Evolutionary conservation across 768 basidiomycete genomes (phyloP).

Genomic region (Russula lepida): DNA sequence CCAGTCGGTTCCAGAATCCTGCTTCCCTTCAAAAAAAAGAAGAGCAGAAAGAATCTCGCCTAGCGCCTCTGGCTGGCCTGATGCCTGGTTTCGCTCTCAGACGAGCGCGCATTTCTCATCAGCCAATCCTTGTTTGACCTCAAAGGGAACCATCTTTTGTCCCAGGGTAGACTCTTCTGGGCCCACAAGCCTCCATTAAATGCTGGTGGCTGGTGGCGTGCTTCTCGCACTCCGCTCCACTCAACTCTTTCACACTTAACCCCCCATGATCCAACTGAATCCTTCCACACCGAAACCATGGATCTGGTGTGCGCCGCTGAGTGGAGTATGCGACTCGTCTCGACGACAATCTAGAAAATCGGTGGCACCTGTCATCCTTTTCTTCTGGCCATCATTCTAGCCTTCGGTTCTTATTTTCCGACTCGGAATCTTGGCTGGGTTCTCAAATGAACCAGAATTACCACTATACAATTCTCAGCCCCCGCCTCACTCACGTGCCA

Average conservation of each 20-base stretch:
- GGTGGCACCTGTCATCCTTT: neutral
- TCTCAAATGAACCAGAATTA: neutral
- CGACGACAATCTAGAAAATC: neutral
- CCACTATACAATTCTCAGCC: neutral
- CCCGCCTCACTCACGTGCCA: neutral
- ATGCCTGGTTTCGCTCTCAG: slow-evolving; percentile 4
- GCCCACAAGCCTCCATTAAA: neutral
- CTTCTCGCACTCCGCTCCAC: neutral
- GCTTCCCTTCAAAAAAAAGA: slow-evolving; percentile 3
- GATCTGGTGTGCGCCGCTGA: neutral
- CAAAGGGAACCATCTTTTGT: neutral
- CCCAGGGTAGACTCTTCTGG: neutral
- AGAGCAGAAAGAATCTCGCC: slow-evolving; percentile 2
- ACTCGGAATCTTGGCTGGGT: neutral
- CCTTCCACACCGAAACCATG: neutral
- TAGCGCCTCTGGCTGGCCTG: neutral
- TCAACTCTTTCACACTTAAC: neutral
- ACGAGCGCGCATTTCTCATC: neutral
- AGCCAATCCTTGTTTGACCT: neutral
- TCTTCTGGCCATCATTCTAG: neutral
- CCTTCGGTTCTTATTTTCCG: neutral
- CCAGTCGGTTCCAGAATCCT: slow-evolving; percentile 2
- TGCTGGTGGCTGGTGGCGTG: neutral
- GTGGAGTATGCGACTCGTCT: neutral
- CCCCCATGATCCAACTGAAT: neutral